Evolutionary conservation across 2,329 filamentous ascomycete genomes (phyloP).

Genomic region (Grosmannia penicillata): DNA sequence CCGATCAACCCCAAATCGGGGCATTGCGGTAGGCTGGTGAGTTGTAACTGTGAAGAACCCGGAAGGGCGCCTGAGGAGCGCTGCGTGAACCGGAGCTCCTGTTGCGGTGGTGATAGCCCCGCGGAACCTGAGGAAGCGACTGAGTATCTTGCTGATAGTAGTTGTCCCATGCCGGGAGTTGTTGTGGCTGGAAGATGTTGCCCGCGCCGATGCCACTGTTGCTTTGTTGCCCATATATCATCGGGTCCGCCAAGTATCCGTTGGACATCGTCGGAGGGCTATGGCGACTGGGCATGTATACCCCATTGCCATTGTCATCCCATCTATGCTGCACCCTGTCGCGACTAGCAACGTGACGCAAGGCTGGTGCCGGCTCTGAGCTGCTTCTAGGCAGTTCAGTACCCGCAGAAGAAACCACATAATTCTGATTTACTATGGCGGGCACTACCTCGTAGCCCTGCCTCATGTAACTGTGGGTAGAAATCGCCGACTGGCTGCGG

Average conservation of each 20-base stretch:
- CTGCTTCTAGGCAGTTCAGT: too few relatives aligned
- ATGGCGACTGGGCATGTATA: neutral
- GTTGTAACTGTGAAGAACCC: slow-evolving; percentile 43
- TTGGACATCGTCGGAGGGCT: slow-evolving; percentile 3
- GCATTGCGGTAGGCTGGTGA: slow-evolving; percentile 39
- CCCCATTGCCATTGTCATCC: neutral
- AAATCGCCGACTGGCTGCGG: neutral
- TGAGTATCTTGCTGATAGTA: slow-evolving; percentile 19
- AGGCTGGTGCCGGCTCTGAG: too few relatives aligned
- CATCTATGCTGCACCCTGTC: slow-evolving; percentile 11
- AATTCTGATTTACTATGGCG: too few relatives aligned
- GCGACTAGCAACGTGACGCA: too few relatives aligned
- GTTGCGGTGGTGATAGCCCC: slow-evolving; percentile 21
- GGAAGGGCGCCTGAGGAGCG: slow-evolving; percentile 24
- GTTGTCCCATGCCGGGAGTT: slow-evolving; percentile 16
- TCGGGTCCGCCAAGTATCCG: slow-evolving; percentile 1
- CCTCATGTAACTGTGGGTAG: neutral
- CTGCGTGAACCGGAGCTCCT: slow-evolving; percentile 20
- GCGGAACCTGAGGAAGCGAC: slow-evolving; percentile 19
- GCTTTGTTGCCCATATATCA: slow-evolving; percentile 11
- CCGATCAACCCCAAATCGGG: slow-evolving; percentile 39
- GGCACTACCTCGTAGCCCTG: too few relatives aligned
- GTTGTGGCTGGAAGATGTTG: slow-evolving; percentile 6
- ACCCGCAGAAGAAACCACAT: too few relatives aligned
- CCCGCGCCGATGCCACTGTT: slow-evolving; percentile 11